Conservation (phyloP, 805 yeast species). For the Nematodospora valgi region DNA sequence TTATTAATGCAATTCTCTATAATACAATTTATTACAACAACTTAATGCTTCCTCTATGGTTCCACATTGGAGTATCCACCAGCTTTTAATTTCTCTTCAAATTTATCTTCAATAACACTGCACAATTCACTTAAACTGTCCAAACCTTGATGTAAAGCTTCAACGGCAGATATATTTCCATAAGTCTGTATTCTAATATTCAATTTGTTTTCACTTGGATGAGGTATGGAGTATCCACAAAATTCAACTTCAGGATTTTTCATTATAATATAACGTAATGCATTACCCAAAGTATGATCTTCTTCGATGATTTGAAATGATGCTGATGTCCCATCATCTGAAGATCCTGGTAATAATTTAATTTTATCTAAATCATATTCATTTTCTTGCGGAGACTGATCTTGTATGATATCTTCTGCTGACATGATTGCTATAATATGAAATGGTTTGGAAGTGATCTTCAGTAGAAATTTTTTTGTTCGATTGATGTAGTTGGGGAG, state of each 20-base stretch:
- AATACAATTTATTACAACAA: not conserved
- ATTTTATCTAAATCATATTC: slow-evolving; percentile 56
- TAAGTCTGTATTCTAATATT: slow-evolving; percentile 94
- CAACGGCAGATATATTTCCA: slow-evolving; percentile 79
- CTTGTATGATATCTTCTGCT: slow-evolving; percentile 16
- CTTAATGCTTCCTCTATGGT: slow-evolving; percentile 40
- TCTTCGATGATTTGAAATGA: slow-evolving; percentile 91
- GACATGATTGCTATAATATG: not conserved
- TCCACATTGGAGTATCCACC: slow-evolving; percentile 50
- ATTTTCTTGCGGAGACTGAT: slow-evolving; percentile 2
- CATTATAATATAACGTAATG: slow-evolving; percentile 91
- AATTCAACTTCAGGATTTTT: slow-evolving; percentile 97
- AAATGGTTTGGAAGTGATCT: too few species aligned
- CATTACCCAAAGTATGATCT: slow-evolving; percentile 95
- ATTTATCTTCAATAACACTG: slow-evolving; percentile 74
- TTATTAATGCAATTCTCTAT: too few species aligned
- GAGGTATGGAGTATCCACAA: slow-evolving; percentile 98
- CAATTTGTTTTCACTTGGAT: slow-evolving; percentile 89
- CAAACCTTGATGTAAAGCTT: slow-evolving; percentile 89
- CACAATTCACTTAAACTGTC: slow-evolving; percentile 82
- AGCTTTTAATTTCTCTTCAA: slow-evolving; percentile 60
- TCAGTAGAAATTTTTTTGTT: too few species aligned
- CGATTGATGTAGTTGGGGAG: too few species aligned
- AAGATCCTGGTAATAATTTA: slow-evolving; percentile 74
- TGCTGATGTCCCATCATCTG: slow-evolving; percentile 92